Evolutionary conservation across 2,329 filamentous ascomycete genomes (phyloP), one percentile per base, ranked within the genome.

Genomic region (Fusarium domesticum): DNA sequence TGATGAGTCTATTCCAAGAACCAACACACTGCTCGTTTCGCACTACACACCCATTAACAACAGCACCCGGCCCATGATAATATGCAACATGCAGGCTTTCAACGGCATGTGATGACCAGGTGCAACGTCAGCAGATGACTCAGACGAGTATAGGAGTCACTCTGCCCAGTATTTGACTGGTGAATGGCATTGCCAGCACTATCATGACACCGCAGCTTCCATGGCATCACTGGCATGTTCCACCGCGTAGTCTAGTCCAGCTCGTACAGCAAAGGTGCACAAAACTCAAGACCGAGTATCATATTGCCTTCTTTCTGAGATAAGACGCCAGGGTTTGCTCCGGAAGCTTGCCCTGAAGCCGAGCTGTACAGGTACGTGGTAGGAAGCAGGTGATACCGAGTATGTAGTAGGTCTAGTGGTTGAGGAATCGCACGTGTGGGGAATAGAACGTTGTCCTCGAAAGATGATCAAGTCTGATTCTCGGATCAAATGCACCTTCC

Each of bases 181-280:
- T 39, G 14, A 36, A 42, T 47, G 41, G 15, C 45, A 53, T 58
- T 58, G 54, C 56, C 56, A 59, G 43, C 56, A 56, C 45, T 40
- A 31, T 48, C 34, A 51, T 48, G 39, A 39, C 48, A 59, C 52
- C 18, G 37, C 50, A 53, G 52, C 43, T 44, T 50, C 23, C 56
- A 46, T 59, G 39, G 48, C 49, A 45, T 57, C 41, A 54, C 48
- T 50, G 58, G 42, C 52, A 57, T 48, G 54, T 59, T 56, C 44
- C 54, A 59, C 56, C 44, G 40, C 35, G 20, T 10, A 6, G 20
- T 10, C 20, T 10, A 6, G 10, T 6, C 6, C 20, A 23, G 20
- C 20, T 6, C 20, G 10, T 10, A 10, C 20, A 23, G 6, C 10
- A 23, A 6, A 6, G 10, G 10, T 10, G 6, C 6, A 23, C 20